Base-by-base conservation (phyloP, 2,329 filamentous ascomycete species). In the Alternaria tenuissima region DNA sequence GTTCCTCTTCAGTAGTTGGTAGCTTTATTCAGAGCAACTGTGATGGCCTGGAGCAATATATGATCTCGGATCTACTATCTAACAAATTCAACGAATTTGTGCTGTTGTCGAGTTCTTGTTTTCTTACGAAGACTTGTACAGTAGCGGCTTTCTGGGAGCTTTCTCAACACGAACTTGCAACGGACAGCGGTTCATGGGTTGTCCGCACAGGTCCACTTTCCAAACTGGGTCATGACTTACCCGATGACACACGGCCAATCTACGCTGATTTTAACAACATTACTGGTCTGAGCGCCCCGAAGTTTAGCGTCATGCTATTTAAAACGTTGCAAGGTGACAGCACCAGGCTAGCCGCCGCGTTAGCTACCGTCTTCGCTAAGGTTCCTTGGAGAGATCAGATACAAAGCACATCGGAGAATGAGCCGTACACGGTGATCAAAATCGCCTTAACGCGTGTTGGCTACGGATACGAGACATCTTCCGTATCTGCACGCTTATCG, bases 391-490 rank as follows among this genome's bases (percentile, higher is more conserved):
- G 3, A 41, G 18, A 41, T 1, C 18, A 22, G 2, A 22, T 22
- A 41, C 9, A 41, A 7, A 41, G 39, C 39, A 18, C 39, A 2
- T 41, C 5, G 0, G 1, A 1, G 3, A 2, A 6, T 24, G 26
- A 51, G 24, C 14, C 12, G 24, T 24, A 30, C 20, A 49, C 44
- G 3, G 14, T 51, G 8, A 54, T 57, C n/a, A 11, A 41, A 2
- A 28, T 61, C 12, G 8, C 9, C 20, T 18, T 5, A 7, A 54
- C 47, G 43, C 18, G 56, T 26, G 0, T 39, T 48, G 57, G 59
- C 3, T 61, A 59, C 44, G 59, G 62, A 14, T 66, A 66, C 22
- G 22, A 38, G 2, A 38, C 39, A 3, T 26, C 38, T 1, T 18
- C 54, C 9, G 55, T 51, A 12, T 48, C 59, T 9, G 26, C 59